These are phyloP conservation scores for Pseudofabraea citricarpa DNA, from an alignment of 2,329 filamentous ascomycete species.

Conservation along the genomic window DNA sequence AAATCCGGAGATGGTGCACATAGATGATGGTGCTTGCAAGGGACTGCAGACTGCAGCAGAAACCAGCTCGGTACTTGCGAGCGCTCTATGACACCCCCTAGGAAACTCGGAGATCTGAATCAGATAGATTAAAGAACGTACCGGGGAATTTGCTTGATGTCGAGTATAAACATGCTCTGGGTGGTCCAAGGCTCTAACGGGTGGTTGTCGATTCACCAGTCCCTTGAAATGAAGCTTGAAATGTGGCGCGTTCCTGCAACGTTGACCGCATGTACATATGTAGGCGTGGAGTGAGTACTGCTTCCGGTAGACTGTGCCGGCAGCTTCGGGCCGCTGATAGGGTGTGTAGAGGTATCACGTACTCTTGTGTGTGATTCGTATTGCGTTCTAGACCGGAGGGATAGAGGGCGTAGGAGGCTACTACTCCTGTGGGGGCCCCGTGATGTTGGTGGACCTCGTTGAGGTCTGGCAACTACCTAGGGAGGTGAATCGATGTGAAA, in stretches of 20 bases:
- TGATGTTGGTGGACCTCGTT: too few relatives aligned
- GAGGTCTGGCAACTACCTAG: too few relatives aligned
- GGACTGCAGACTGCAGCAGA: neutral
- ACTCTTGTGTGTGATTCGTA: too few relatives aligned
- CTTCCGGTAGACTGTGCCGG: constrained; percentile 21
- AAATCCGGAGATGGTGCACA: too few relatives aligned
- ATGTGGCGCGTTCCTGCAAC: constrained; percentile 22
- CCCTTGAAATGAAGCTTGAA: too few relatives aligned
- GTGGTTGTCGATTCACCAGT: too few relatives aligned
- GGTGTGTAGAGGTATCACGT: constrained; percentile 4
- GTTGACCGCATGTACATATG: constrained; percentile 19
- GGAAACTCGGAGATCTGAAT: constrained; percentile 11
- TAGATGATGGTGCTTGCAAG: neutral
- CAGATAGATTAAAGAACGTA: constrained; percentile 25
- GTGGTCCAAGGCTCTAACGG: neutral
- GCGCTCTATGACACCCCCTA: constrained; percentile 12
- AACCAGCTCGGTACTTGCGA: constrained; percentile 21
- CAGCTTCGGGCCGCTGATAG: constrained; percentile 24
- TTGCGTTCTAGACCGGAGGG: too few relatives aligned
- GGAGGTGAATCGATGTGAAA: too few relatives aligned
- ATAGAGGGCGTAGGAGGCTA: too few relatives aligned
- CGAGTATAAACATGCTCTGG: neutral
- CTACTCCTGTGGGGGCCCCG: too few relatives aligned
- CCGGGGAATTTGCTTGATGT: constrained; percentile 16
- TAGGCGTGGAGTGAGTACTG: constrained; percentile 15